Conservation (phyloP, 306 rosid species). For the Dryas octopetala region DNA sequence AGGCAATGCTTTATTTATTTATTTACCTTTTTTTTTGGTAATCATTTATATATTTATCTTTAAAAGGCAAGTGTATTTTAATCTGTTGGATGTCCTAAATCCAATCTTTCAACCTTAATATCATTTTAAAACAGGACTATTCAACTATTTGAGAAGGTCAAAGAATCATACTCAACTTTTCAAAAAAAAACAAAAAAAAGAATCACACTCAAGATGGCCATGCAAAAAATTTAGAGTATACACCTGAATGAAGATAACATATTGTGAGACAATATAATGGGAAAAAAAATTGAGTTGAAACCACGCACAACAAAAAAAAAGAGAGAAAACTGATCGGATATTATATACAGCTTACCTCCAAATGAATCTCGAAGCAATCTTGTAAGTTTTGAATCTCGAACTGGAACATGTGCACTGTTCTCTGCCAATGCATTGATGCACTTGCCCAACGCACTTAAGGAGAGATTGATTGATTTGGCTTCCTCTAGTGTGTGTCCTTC, state of each 20-base stretch:
- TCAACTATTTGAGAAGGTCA: constrained; percentile 12
- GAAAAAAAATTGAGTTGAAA: background rate
- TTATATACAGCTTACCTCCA: constrained; percentile 61
- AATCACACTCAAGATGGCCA: background rate
- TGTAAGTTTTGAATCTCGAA: constrained; percentile 98
- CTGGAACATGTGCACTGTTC: constrained; percentile 90
- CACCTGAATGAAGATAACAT: background rate
- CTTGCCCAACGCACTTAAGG: constrained; percentile 94
- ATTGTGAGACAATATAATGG: background rate
- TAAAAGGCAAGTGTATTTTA: background rate
- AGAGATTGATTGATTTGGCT: constrained; percentile 95
- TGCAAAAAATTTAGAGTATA: background rate
- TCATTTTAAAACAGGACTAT: background rate
- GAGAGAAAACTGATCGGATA: constrained; percentile 10
- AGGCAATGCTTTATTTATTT: background rate
- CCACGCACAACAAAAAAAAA: background rate
- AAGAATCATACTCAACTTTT: too few species aligned
- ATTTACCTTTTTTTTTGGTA: too few species aligned
- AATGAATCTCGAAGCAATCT: constrained; percentile 92
- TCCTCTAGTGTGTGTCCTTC: constrained; percentile 98
- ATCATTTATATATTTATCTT: background rate
- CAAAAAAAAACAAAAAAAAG: too few species aligned
- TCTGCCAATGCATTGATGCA: constrained; percentile 95
- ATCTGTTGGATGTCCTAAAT: background rate
- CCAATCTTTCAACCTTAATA: background rate